Evolutionary conservation across 805 yeast genomes (phyloP), one percentile per base, ranked within the genome.

Genomic region (Sugiyamaella chiloensis): DNA sequence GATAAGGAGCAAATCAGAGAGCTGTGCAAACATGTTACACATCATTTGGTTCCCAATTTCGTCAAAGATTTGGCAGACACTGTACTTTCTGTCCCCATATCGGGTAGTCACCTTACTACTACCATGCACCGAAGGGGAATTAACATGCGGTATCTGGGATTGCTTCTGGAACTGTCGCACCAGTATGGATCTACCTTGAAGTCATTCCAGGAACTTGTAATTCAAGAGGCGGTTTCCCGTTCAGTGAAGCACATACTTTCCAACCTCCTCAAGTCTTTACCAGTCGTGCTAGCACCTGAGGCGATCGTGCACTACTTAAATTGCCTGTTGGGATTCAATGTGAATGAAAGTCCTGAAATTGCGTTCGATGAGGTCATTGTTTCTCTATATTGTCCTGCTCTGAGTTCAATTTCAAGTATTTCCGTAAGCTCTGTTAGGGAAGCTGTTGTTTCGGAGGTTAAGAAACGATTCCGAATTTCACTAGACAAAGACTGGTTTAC

Each of bases 141-240:
- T 64, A 90, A 88, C 65, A 63, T 90, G 67, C 84, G 98, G 70
- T 91, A 91, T 62, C 73, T 91, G 59, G 96, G 96, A 51, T 65
- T 60, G 14, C 61, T 87, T 54, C 40, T 20, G 19, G 60, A 63
- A 27, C 59, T 64, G 44, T 52, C 56, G 37, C 47, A 64, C 58
- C 50, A 57, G 62, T 51, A 65, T 62, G 60, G 62, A 23, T 58
- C 64, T n/a, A 60, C 65, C 34, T 68, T 67, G 34, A 67, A 63
- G 32, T 63, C 65, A 53, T 70, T 78, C 51, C 58, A 67, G 5
- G 70, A 81, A n/a, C 69, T 85, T 41, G 64, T 80, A 24, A 63
- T 70, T 35, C 78, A 73, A 47, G 98, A 90, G 66, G 83, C 90
- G 71, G 65, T 90, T 57, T 78, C 91, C 20, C 83, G 99, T 68